A percentile compares a stretch with the other conserved stretches of the same genome.
Evolutionary conservation across 805 yeast species (phyloP).

Genomic region (Lachancea sp.): DNA sequence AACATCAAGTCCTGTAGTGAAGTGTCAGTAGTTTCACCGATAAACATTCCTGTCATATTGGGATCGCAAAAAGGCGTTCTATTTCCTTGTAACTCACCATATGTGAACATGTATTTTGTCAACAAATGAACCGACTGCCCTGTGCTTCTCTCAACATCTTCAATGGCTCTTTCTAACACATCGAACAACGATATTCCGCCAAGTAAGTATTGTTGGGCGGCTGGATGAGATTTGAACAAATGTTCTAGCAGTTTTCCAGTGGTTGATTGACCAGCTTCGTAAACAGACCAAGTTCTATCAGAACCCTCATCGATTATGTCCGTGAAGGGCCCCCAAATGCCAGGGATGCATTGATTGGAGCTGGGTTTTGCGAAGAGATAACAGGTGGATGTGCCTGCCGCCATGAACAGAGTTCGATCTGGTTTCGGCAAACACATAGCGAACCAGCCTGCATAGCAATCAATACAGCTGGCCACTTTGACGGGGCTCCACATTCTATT

Average conservation of each 20-base stretch:
- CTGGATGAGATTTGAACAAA: conserved; percentile 40
- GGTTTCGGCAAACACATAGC: conserved; percentile 30
- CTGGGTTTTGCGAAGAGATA: conserved; percentile 33
- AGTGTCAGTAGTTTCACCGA: conserved; percentile 41
- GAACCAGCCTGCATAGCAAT: conserved; percentile 53
- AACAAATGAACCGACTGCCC: conserved; percentile 23
- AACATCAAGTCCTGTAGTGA: conserved; percentile 33
- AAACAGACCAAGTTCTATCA: conserved; percentile 27
- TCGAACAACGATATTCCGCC: conserved; percentile 16
- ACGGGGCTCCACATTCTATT: conserved; percentile 9
- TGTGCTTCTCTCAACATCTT: conserved; percentile 10
- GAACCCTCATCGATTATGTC: conserved; percentile 26
- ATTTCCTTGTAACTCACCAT: conserved; percentile 55
- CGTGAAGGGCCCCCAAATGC: conserved; percentile 58
- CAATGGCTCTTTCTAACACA: conserved; percentile 19
- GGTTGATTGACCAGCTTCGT: conserved; percentile 54
- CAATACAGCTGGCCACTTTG: conserved; percentile 47
- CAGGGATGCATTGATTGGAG: conserved; percentile 26
- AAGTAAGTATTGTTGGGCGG: conserved; percentile 14
- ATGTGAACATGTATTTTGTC: conserved; percentile 37
- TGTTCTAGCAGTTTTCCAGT: conserved; percentile 49
- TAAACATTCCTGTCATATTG: conserved; percentile 41
- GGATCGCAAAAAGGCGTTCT: conserved; percentile 51
- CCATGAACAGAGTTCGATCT: conserved; percentile 37
- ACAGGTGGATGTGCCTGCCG: conserved; percentile 62